Conservation (phyloP, 2,329 filamentous ascomycete genomes). For the Pseudopithomyces maydicus region DNA sequence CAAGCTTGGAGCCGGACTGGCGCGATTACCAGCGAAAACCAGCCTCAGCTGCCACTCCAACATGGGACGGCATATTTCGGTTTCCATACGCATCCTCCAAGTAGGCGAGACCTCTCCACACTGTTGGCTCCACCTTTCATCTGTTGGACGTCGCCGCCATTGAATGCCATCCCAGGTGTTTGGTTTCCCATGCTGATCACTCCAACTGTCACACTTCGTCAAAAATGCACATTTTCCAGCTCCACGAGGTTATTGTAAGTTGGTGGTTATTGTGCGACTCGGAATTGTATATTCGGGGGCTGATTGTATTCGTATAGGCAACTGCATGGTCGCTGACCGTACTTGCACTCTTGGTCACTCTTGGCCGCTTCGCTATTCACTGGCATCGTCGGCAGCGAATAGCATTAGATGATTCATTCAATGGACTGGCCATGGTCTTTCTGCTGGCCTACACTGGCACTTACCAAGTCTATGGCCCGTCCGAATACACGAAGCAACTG, state of each 20-base stretch:
- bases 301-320: constrained; percentile 5
- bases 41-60: not conserved
- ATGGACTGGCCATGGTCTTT: constrained; percentile 10
- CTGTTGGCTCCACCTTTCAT: constrained; percentile 5
- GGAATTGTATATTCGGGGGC: not conserved
- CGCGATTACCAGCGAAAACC: not conserved
- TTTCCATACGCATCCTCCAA: constrained; percentile 1
- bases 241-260: constrained; percentile 9
- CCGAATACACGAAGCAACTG: constrained; percentile 11
- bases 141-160: constrained; percentile 3
- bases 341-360: constrained; percentile 7
- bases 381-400: constrained; percentile 11
- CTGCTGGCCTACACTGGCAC: constrained; percentile 12
- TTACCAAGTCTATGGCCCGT: constrained; percentile 9
- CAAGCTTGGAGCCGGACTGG: not conserved
- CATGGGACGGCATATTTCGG: not conserved
- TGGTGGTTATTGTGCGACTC: not conserved
- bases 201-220: not conserved
- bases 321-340: constrained; percentile 10
- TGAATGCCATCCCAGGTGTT: not conserved
- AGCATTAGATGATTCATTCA: constrained; percentile 15
- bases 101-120: not conserved
- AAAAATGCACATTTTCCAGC: constrained; percentile 7
- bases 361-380: constrained; percentile 16
- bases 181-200: not conserved